Conservation (phyloP, 257 asterid genomes). For the Gentiana macrophylla region DNA sequence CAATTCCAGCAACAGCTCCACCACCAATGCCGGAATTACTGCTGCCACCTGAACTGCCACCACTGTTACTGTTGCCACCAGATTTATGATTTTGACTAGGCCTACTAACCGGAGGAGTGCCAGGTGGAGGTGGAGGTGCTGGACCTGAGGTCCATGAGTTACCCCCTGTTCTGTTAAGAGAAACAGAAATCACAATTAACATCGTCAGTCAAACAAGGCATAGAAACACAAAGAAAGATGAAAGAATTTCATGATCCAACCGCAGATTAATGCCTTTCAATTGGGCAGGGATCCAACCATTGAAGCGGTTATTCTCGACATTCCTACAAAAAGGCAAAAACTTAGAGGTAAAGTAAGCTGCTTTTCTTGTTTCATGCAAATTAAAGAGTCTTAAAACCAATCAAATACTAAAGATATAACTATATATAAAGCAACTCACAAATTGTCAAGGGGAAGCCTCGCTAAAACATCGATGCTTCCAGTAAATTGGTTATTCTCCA, state of each 20-base stretch:
- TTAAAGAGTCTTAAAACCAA: background rate
- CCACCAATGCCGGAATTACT: slow-evolving; percentile 43
- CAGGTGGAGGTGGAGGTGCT: slow-evolving; percentile 66
- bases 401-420: background rate
- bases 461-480: slow-evolving; percentile 49
- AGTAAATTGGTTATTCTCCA: slow-evolving; percentile 49
- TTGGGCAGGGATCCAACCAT: slow-evolving; percentile 46
- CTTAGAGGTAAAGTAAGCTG: background rate
- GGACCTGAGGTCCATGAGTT: slow-evolving; percentile 47
- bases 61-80: slow-evolving; percentile 10
- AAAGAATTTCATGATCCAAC: slow-evolving; percentile 7
- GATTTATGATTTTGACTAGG: slow-evolving; percentile 5
- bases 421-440: slow-evolving; percentile 29
- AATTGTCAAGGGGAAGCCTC: slow-evolving; percentile 37
- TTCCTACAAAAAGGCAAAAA: slow-evolving; percentile 26
- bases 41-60: slow-evolving; percentile 12
- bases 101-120: slow-evolving; percentile 14
- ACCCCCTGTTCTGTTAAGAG: slow-evolving; percentile 33
- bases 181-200: slow-evolving; percentile 6
- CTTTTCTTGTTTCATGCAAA: background rate
- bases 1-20: slow-evolving; percentile 29
- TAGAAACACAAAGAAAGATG: slow-evolving; percentile 2
- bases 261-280: slow-evolving; percentile 25
- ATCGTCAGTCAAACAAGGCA: too few species aligned
- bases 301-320: slow-evolving; percentile 40